Conservation (phyloP, 495 filamentous ascomycete genomes). For the Aspergillus campestris region DNA sequence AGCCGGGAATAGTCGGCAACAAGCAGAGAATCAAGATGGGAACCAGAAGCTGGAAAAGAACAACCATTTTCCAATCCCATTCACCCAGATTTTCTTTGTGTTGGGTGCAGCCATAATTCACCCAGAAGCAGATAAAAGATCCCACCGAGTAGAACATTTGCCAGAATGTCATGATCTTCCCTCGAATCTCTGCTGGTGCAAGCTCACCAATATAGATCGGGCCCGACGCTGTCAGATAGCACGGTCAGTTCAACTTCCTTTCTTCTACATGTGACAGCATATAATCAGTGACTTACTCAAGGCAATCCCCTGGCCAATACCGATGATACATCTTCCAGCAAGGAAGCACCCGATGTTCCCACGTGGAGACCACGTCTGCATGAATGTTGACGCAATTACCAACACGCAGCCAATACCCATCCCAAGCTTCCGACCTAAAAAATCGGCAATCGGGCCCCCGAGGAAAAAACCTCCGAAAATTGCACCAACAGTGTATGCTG, state of each 20-base stretch:
- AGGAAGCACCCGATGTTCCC: slow-evolving; percentile 52
- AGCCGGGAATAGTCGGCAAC: slow-evolving; percentile 49
- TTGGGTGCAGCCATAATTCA: slow-evolving; percentile 48
- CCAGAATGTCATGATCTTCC: slow-evolving; percentile 60
- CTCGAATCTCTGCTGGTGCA: slow-evolving; percentile 49
- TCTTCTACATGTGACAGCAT: background rate
- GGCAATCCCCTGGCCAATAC: slow-evolving; percentile 57
- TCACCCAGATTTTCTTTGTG: slow-evolving; percentile 43
- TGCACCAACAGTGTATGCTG: slow-evolving; percentile 54
- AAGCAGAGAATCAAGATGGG: slow-evolving; percentile 43
- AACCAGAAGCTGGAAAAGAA: slow-evolving; percentile 54
- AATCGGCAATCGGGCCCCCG: slow-evolving; percentile 49
- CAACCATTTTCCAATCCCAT: slow-evolving; percentile 56
- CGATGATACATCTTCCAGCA: slow-evolving; percentile 52
- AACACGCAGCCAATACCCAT: slow-evolving; percentile 50
- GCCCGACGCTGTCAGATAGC: slow-evolving; percentile 33
- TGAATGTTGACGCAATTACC: slow-evolving; percentile 52
- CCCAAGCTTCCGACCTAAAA: slow-evolving; percentile 46
- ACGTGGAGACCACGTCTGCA: slow-evolving; percentile 50
- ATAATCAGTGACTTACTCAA: slow-evolving; percentile 37
- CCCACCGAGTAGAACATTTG: slow-evolving; percentile 59
- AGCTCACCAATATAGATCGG: slow-evolving; percentile 58
- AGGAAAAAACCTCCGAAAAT: slow-evolving; percentile 56
- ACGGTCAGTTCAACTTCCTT: background rate
- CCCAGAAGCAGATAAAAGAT: slow-evolving; percentile 56